A percentile compares a stretch with the other conserved stretches of the same genome.
phyloP scores from a whole-genome alignment of 257 asterid species.

The Petunia axillaris region DNA sequence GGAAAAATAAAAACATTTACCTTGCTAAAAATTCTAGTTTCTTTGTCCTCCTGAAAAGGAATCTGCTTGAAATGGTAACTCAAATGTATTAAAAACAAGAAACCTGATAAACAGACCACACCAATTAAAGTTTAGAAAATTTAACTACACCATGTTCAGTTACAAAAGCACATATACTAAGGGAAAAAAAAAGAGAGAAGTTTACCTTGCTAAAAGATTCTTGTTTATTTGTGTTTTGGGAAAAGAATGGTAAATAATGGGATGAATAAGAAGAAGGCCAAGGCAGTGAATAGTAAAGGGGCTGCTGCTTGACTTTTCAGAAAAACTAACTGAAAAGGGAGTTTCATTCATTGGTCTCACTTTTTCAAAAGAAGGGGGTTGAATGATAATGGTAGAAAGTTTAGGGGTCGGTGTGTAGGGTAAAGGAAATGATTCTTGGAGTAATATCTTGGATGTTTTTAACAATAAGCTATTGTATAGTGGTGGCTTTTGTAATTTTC shows the following conservation, averaged over 20 bases:
- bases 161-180: too few relatives aligned
- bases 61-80: too few relatives aligned
- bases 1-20: neutral
- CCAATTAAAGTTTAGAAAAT: too few relatives aligned
- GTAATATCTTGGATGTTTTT: neutral
- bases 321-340: neutral
- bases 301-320: constrained; percentile 16
- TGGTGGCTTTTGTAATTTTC: neutral
- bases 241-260: neutral
- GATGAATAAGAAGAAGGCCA: neutral
- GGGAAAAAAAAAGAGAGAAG: neutral
- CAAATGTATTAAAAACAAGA: too few relatives aligned
- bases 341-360: neutral
- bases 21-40: constrained; percentile 1
- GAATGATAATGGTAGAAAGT: neutral
- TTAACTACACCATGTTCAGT: too few relatives aligned
- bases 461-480: too few relatives aligned
- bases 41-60: neutral
- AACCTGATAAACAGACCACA: too few relatives aligned
- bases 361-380: constrained; percentile 7
- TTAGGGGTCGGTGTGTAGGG: neutral
- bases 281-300: neutral
- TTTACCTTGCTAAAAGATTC: constrained; percentile 5
- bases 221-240: neutral
- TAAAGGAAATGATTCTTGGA: neutral